Base-by-base conservation (phyloP, 768 basidiomycete genomes). In the Mycena filopes region DNA sequence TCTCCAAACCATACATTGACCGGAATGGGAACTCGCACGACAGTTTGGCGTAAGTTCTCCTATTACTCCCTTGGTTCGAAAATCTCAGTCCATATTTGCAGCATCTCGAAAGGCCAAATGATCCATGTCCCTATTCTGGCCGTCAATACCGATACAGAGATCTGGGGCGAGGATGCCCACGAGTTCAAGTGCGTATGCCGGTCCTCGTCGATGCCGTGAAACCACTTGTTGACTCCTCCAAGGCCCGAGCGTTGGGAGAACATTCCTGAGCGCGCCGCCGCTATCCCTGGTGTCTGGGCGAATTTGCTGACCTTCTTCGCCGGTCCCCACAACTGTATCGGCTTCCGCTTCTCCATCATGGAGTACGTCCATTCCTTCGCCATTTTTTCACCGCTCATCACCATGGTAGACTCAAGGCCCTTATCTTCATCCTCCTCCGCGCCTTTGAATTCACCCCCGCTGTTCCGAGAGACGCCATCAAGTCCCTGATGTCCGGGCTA, bases 171-270 rank as follows among this genome's bases (percentile, higher is more conserved):
- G 12, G 89, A 92, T 71, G 85, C 87, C 0, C 53, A 66, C 21
- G 84, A 87, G 47, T 92, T 91, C 81, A 86, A 74, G 89, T 87
- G 58, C 57, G 81, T 58, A 36, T 6, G 7, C 12, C 25, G 18
- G 33, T 9, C 42, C 23, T 31, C 29, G 43, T 42, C 28, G 41
- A 29, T 26, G 10, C 20, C n/a, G 25, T 36, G 10, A 21, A 23
- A 21, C 20, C n/a, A 48, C n/a, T 59, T 41, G 33, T n/a, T 23
- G n/a, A 21, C 5, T 58, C 26, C 47, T 57, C 29, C 15, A 62
- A 91, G 87, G 68, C 90, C 90, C 0, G 90, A 91, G 67, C 80
- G 90, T 0, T 92, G 90, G 90, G 71, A 78, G 23, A 70, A 79
- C 2, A 49, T 80, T 8, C 87, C 88, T 0, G 81, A 84, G 21